Evolutionary conservation across 345 rosid genomes (phyloP), one percentile per base, ranked within the genome.

Genomic region (Citrus cavaleriei): DNA sequence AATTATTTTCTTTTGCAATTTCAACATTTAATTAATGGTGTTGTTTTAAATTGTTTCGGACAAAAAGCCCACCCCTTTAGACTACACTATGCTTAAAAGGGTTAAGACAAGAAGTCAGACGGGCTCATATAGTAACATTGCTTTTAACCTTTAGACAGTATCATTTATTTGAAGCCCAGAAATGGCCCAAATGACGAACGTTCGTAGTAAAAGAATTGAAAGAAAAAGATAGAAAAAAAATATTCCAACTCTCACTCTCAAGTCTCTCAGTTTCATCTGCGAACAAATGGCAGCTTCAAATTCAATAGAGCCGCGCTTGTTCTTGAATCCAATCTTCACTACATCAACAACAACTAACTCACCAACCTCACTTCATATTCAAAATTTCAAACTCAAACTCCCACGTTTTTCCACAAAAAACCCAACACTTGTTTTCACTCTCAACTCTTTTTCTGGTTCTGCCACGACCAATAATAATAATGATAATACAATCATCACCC

Each of bases 231-330:
- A 16, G 19, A n/a, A 57, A 22, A 22, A 21, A 61, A 2, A 2
- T 25, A 42, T n/a, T n/a, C 55, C 42, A 3, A 1, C 34, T 9
- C 69, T 37, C 24, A 24, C 73, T 0, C 70, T 77, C 49, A 10
- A 67, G 14, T 42, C 51, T 42, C 51, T 3, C 16, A 13, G 7
- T 30, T 78, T 38, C 68, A 69, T 67, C 76, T 76, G 77, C 35
- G 18, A 79, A 79, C 75, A 76, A 81, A 86, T 88, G 91, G 88
- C 85, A 74, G 85, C 84, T 18, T 70, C 80, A 27, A 63, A 74
- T 24, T 70, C 80, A 27, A 63, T 76, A 38, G 85, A 88, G 68
- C 86, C 89, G 57, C 67, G 55, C 37, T 38, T 51, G 35, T 16
- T 64, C 49, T 6, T 70, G 10, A 71, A 40, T 49, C 81, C 75